Evolutionary conservation across 169 alveolate genomes (phyloP), one percentile per base, ranked within the genome.

Genomic region (Miamiensis avidus): DNA sequence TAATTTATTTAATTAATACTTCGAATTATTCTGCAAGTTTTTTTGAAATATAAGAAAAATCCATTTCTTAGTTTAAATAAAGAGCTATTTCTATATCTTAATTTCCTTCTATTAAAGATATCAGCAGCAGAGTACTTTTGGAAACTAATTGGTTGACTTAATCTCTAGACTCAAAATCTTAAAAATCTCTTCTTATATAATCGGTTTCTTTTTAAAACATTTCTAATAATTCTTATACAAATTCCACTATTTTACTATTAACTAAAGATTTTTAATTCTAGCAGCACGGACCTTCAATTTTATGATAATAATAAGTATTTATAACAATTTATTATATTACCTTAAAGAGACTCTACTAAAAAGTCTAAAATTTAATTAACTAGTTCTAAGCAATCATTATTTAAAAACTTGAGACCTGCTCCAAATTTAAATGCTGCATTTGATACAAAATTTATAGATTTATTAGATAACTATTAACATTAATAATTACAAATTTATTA

Each of bases 41-140:
- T 29, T 25, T 30, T 29, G 64, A 30, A 29, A 75, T 75, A 75
- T 30, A 75, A 26, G n/a, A 27, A 29, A 30, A 75, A 75, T 75
- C 78, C 0, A 75, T 25, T n/a, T 75, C 26, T 75, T 75, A 28
- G 31, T 75, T 34, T 15, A 75, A 30, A 29, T 75, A 75, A 29
- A 75, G 78, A 1, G 78, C 64, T 25, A 75, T 75, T 25, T 75
- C 32, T 29, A 30, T 26, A 4, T 75, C 33, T 29, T 27, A 30
- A 6, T 75, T 75, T n/a, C 78, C 78, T 75, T 75, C 78, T n/a
- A 75, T 25, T n/a, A 75, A 29, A 75, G 78, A 75, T 30, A 75
- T 34, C 0, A 75, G 31, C 78, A 75, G 31, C 29, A 75, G 25
- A 20, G 78, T 75, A 75, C 64, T 30, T 75, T 75, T 75, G 0